These are phyloP conservation scores for Diaporthe destruens DNA, from an alignment of 2,329 filamentous ascomycete genomes.

Conservation along the genomic window DNA sequence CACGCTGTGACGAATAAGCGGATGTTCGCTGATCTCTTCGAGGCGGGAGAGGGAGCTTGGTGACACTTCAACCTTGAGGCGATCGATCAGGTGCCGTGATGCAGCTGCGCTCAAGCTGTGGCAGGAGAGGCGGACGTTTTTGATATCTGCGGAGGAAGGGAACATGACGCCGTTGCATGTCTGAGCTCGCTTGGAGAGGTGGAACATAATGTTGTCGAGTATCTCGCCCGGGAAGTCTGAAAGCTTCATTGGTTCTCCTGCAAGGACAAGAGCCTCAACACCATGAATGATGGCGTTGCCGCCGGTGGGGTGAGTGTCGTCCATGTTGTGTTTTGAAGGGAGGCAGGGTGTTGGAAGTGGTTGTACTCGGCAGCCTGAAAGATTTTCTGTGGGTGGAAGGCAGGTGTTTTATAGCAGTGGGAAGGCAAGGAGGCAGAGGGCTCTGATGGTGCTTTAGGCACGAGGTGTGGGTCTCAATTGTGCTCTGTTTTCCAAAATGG, in stretches of 20 bases:
- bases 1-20: background rate
- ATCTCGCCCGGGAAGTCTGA: background rate
- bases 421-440: no score
- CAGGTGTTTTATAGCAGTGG: no score
- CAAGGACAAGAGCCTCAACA: background rate
- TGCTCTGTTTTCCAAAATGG: no score
- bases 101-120: background rate
- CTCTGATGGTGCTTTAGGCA: no score
- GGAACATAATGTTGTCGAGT: background rate
- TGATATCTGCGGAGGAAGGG: background rate
- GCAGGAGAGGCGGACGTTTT: background rate
- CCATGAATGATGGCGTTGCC: no score
- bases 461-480: no score
- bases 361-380: no score
- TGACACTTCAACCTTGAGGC: background rate
- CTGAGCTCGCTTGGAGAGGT: background rate
- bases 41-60: background rate
- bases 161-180: background rate
- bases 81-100: background rate
- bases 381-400: no score
- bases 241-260: background rate
- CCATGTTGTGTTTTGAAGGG: no score
- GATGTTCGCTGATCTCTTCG: background rate
- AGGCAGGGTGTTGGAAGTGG: no score
- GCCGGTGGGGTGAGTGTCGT: no score